Conservation (phyloP, 2,329 filamentous ascomycete species). For the Thelonectria olida region DNA sequence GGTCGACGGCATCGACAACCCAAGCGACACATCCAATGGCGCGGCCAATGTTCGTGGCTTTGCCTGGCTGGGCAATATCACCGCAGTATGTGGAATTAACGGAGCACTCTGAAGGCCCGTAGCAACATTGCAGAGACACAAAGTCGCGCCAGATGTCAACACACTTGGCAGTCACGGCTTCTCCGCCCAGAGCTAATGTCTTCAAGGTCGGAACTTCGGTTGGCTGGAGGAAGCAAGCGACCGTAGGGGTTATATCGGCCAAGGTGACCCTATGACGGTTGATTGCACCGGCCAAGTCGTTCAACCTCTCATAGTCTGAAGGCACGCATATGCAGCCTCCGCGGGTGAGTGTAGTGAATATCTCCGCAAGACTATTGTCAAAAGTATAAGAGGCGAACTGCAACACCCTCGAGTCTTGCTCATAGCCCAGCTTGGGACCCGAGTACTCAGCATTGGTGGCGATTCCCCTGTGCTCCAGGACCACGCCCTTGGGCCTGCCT, state of each 20-base stretch:
- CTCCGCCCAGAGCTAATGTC: constrained; percentile 26
- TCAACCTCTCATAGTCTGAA: constrained; percentile 29
- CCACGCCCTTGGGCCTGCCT: constrained; percentile 26
- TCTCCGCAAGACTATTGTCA: constrained; percentile 29
- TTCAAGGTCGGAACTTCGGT: constrained; percentile 22
- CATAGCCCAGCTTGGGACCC: constrained; percentile 22
- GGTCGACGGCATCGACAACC: constrained; percentile 21
- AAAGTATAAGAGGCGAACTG: constrained; percentile 34
- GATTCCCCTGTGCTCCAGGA: constrained; percentile 27
- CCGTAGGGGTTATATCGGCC: constrained; percentile 29
- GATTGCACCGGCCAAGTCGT: constrained; percentile 25
- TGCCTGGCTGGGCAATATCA: constrained; percentile 23
- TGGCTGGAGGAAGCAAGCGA: constrained; percentile 26
- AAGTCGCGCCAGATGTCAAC: constrained; percentile 29
- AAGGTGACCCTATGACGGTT: constrained; percentile 23
- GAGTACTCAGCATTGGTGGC: constrained; percentile 21
- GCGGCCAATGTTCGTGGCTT: constrained; percentile 28
- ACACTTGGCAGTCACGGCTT: constrained; percentile 30
- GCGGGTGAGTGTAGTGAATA: constrained; percentile 20
- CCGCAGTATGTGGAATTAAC: constrained; percentile 25
- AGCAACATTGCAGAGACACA: constrained; percentile 30
- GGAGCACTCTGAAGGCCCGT: constrained; percentile 27
- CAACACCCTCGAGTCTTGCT: constrained; percentile 21
- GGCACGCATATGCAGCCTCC: constrained; percentile 31
- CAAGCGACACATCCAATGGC: constrained; percentile 26